Percentiles rank a stretch among this genome's conserved stretches.
Conservation (phyloP, 306 rosid genomes). For the Geum urbanum region DNA sequence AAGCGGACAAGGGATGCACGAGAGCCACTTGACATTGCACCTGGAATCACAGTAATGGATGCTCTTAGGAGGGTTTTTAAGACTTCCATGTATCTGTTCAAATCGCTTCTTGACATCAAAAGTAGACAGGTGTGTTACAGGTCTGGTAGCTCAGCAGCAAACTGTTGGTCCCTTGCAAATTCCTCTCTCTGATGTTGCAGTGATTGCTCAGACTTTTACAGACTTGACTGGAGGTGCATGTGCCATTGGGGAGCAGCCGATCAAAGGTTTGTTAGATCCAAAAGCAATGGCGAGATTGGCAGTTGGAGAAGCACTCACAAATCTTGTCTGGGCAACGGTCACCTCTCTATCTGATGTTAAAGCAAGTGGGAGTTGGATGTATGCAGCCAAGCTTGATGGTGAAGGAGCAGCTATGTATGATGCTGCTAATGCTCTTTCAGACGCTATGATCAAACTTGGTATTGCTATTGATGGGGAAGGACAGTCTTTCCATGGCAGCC, state of each 20-base stretch:
- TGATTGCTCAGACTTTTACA: slow-evolving; percentile 70
- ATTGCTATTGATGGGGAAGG: slow-evolving; percentile 91
- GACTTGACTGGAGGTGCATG: slow-evolving; percentile 82
- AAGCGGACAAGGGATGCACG: slow-evolving; percentile 43
- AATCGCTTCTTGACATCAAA: slow-evolving; percentile 73
- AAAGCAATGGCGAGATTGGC: slow-evolving; percentile 95
- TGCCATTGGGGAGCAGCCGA: slow-evolving; percentile 88
- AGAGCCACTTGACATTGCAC: slow-evolving; percentile 78
- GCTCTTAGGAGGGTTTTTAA: slow-evolving; percentile 75
- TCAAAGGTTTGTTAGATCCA: slow-evolving; percentile 81
- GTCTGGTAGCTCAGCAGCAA: slow-evolving; percentile 91
- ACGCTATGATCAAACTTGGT: slow-evolving; percentile 84
- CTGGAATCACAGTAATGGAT: slow-evolving; percentile 53
- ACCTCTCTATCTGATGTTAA: slow-evolving; percentile 83
- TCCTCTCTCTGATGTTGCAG: slow-evolving; percentile 83
- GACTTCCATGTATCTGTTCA: slow-evolving; percentile 81
- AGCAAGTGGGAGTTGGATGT: slow-evolving; percentile 96
- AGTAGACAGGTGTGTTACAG: slow-evolving; percentile 81
- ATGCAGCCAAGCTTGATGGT: slow-evolving; percentile 90
- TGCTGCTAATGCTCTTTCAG: slow-evolving; percentile 67
- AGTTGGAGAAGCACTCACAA: slow-evolving; percentile 93
- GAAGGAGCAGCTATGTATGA: slow-evolving; percentile 94
- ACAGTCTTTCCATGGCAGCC: slow-evolving; percentile 94
- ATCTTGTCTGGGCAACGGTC: slow-evolving; percentile 91
- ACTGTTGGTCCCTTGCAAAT: slow-evolving; percentile 90